phyloP scores from a whole-genome alignment of 495 filamentous ascomycete species.

The Rhizodiscina lignyota region DNA sequence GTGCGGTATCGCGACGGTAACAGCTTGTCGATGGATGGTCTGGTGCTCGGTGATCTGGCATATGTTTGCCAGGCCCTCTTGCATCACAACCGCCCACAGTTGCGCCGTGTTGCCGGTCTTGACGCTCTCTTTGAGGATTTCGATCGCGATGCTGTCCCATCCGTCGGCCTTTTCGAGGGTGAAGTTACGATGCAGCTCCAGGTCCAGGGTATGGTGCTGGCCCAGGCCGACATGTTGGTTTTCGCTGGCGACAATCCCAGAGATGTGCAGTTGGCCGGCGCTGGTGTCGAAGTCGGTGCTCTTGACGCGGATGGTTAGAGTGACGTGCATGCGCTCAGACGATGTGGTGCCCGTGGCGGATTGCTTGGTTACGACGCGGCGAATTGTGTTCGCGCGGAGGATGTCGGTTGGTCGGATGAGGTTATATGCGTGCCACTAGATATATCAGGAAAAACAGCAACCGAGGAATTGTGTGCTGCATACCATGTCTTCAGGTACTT shows the following conservation, averaged over 20 bases:
- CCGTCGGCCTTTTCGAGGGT: slow-evolving; percentile 63
- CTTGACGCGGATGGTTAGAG: slow-evolving; percentile 65
- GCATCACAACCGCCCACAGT: slow-evolving; percentile 81
- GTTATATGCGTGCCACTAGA: slow-evolving; percentile 92
- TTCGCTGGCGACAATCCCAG: slow-evolving; percentile 65
- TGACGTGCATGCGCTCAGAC: slow-evolving; percentile 60
- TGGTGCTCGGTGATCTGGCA: slow-evolving; percentile 85
- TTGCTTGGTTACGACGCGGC: slow-evolving; percentile 51
- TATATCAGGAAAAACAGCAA: slow-evolving; percentile 1
- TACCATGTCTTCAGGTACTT: slow-evolving; percentile 96
- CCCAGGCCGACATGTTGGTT: slow-evolving; percentile 73
- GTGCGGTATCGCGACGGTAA: slow-evolving; percentile 69
- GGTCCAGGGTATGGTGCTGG: slow-evolving; percentile 75
- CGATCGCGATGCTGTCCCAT: slow-evolving; percentile 82
- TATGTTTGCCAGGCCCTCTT: slow-evolving; percentile 84
- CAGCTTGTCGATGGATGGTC: slow-evolving; percentile 69
- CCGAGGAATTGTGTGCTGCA: slow-evolving; percentile 5
- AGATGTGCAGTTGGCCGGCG: slow-evolving; percentile 68
- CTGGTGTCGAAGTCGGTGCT: slow-evolving; percentile 80
- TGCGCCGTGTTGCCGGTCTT: slow-evolving; percentile 54
- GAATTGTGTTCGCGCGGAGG: slow-evolving; percentile 66
- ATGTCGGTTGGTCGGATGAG: slow-evolving; percentile 67
- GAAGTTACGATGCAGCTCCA: slow-evolving; percentile 77
- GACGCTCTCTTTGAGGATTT: slow-evolving; percentile 61
- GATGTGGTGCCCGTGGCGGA: slow-evolving; percentile 57